A percentile compares a stretch with the other conserved stretches of the same genome.
Evolutionary conservation across 129 eudicot genomes (phyloP).

Genomic region (Logfia minima): DNA sequence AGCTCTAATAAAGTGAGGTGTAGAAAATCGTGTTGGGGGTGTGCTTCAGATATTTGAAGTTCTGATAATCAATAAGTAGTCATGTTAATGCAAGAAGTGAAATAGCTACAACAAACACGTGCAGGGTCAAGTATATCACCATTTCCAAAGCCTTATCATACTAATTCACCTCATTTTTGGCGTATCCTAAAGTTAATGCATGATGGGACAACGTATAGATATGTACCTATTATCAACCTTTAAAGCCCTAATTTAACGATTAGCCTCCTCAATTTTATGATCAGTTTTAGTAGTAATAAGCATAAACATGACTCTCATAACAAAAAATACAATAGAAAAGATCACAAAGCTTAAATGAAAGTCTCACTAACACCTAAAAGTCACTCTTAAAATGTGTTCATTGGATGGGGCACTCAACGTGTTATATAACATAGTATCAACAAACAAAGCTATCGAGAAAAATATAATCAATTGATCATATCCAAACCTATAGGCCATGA

Average conservation of each 20-base stretch:
- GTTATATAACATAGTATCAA: not conserved
- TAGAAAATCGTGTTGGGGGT: not conserved
- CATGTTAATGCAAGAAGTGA: not conserved
- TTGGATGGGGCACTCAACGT: not conserved
- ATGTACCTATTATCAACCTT: not conserved
- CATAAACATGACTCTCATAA: not conserved
- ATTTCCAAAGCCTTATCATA: not conserved
- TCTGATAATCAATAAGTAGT: not conserved
- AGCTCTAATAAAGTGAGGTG: not conserved
- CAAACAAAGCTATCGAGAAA: not conserved
- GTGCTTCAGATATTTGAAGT: not conserved
- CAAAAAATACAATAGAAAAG: not conserved
- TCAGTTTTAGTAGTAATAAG: not conserved
- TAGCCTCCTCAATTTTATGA: not conserved
- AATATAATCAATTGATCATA: not conserved
- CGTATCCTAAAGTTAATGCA: not conserved
- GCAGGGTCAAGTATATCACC: not conserved
- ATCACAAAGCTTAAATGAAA: not conserved
- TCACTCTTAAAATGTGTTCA: constrained; percentile 3
- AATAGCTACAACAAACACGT: not conserved
- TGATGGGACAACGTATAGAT: not conserved
- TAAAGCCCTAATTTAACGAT: not conserved
- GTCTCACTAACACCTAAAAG: not conserved
- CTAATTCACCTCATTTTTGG: not conserved
- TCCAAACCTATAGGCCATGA: not conserved